These are phyloP conservation scores for Aspergillus awamori DNA, from an alignment of 2,329 filamentous ascomycete species.

Conservation along the genomic window DNA sequence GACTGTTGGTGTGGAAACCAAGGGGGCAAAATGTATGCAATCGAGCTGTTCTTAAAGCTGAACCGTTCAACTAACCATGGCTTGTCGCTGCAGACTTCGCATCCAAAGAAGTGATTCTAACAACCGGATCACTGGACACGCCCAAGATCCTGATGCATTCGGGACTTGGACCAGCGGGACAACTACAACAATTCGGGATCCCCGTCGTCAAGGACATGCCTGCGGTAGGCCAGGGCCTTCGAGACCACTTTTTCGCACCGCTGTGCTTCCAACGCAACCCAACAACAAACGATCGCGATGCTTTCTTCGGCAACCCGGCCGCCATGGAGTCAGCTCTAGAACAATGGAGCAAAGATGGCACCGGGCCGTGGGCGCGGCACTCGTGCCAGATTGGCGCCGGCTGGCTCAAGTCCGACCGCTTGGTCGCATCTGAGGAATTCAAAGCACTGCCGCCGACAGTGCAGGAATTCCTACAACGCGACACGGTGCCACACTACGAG, in stretches of 20 bases:
- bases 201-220: conserved; percentile 44
- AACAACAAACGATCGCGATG: conserved; percentile 47
- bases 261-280: conserved; percentile 44
- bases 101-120: conserved; percentile 45
- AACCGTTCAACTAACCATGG: neutral
- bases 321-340: conserved; percentile 50
- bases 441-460: conserved; percentile 49
- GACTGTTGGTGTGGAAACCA: conserved; percentile 50
- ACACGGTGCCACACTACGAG: conserved; percentile 62
- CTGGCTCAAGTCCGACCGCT: conserved; percentile 47
- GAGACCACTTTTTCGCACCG: conserved; percentile 46
- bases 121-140: conserved; percentile 43
- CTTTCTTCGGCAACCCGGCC: conserved; percentile 49
- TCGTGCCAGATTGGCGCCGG: conserved; percentile 35
- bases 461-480: conserved; percentile 50
- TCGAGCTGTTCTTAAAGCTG: neutral
- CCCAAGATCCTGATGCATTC: conserved; percentile 52
- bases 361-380: conserved; percentile 39
- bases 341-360: conserved; percentile 52
- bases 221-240: conserved; percentile 49
- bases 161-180: conserved; percentile 49
- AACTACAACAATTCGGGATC: conserved; percentile 48
- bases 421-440: conserved; percentile 53
- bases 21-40: conserved; percentile 45
- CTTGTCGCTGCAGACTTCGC: conserved; percentile 29